phyloP scores from a whole-genome alignment of 192 early-diverging fungal species.

The Jimgerdemannia flammicorona region DNA sequence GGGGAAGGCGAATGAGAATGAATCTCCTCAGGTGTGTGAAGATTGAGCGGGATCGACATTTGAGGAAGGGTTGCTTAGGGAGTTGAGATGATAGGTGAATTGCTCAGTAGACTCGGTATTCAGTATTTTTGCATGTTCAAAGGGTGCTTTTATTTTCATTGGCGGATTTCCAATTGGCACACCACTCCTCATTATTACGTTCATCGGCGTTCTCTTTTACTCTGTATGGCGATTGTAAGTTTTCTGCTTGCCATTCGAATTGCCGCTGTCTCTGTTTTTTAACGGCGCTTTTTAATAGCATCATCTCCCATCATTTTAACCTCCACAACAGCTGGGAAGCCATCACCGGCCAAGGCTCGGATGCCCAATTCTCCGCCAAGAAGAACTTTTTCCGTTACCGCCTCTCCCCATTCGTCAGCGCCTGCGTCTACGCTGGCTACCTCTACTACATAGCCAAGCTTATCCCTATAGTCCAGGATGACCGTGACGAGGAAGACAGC shows the following conservation, averaged over 20 bases:
- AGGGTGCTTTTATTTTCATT: conserved; percentile 42
- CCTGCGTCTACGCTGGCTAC: conserved; percentile 41
- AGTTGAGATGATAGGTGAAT: too few relatives aligned
- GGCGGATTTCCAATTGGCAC: conserved; percentile 31
- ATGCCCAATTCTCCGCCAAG: conserved; percentile 22
- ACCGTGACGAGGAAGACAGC: conserved; percentile 11
- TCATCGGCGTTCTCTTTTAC: conserved; percentile 39
- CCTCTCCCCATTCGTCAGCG: conserved; percentile 36
- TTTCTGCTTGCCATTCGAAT: not conserved
- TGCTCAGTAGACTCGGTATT: not conserved
- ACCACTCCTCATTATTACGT: conserved; percentile 29
- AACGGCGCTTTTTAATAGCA: not conserved
- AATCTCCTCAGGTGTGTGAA: conserved; percentile 16
- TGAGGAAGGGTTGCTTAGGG: not conserved
- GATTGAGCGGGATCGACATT: not conserved
- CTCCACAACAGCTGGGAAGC: conserved; percentile 31
- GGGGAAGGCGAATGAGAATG: conserved; percentile 9
- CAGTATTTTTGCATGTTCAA: not conserved
- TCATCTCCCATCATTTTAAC: not conserved
- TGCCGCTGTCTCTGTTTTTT: conserved; percentile 1
- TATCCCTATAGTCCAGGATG: conserved; percentile 9
- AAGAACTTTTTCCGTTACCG: conserved; percentile 45
- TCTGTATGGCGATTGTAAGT: conserved; percentile 40
- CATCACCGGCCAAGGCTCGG: conserved; percentile 34
- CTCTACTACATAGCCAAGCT: conserved; percentile 29